These are phyloP conservation scores for Fonsecaea pedrosoi DNA, from an alignment of 2,329 filamentous ascomycete species.

Conservation along the genomic window DNA sequence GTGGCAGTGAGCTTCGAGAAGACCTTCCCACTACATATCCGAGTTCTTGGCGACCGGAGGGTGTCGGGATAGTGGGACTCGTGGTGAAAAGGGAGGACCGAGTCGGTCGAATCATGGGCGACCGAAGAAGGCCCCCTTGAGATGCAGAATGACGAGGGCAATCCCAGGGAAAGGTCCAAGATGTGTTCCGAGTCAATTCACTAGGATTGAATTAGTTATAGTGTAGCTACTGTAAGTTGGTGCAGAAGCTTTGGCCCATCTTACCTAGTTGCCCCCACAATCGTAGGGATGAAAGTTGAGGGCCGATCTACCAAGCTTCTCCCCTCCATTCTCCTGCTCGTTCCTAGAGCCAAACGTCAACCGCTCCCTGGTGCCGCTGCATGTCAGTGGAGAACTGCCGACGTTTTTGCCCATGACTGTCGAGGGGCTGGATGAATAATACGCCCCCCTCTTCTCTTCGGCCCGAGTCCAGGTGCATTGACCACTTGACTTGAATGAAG, in stretches of 20 bases:
- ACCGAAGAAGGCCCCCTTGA: background rate
- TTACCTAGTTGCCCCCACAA: background rate
- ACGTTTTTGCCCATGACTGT: background rate
- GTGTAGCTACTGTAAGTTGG: background rate
- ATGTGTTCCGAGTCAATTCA: background rate
- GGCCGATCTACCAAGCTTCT: slow-evolving; percentile 3
- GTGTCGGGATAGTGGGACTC: slow-evolving; percentile 13
- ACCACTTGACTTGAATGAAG: background rate
- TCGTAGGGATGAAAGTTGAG: background rate
- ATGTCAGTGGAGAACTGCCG: slow-evolving; percentile 2
- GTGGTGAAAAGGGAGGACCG: background rate
- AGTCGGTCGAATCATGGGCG: background rate
- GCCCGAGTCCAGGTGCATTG: background rate
- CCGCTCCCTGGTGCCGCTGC: background rate
- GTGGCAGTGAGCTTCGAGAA: background rate
- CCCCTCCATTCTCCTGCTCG: background rate
- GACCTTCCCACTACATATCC: slow-evolving; percentile 15
- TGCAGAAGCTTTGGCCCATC: background rate
- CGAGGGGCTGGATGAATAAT: slow-evolving; percentile 21
- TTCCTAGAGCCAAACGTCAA: slow-evolving; percentile 10
- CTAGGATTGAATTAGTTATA: background rate
- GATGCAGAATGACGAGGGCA: slow-evolving; percentile 4
- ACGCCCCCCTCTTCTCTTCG: slow-evolving; percentile 9
- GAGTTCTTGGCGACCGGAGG: slow-evolving; percentile 20
- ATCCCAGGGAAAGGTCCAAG: background rate